Evolutionary conservation across 768 basidiomycete genomes (phyloP), one percentile per base, ranked within the genome.

Genomic region (Vararia minispora): DNA sequence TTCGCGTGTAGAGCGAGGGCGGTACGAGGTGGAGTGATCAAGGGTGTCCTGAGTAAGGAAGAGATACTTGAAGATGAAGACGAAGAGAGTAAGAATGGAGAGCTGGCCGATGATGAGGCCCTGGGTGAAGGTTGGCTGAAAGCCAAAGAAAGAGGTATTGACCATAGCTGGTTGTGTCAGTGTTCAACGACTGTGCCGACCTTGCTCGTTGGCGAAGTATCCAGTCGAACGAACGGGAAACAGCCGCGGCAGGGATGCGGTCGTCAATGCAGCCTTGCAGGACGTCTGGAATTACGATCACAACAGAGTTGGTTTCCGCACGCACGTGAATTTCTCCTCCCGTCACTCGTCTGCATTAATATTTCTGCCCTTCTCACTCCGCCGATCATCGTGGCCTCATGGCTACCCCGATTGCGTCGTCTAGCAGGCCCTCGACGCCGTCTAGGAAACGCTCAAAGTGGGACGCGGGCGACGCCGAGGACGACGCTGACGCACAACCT

Each of bases 81-180:
- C 68, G 21, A 87, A 69, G 33, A 92, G 69, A 35, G 82, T 52
- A 30, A 89, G 65, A 50, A 99, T 80, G 18, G 90, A 92, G 16
- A 88, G 67, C 58, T 98, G 94, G 40, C 94, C 94, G 30, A 97
- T 61, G 27, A 99, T 65, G 25, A 99, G 73, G 12, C 94, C 94
- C 55, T 97, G 92, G 0, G 92, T 95, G 61, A 99, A 99, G 1
- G 88, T 91, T 16, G 83, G 86, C 49, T 83, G 76, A 29, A 87
- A 65, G 25, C 79, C 77, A 49, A 85, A 72, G 33, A 86, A 55
- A 60, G 78, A 79, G 53, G 71, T 74, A 49, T 56, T 57, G 35
- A 64, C 63, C 75, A 58, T 54, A 17, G 24, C 25, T n/a, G n/a
- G n/a, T n/a, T n/a, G n/a, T n/a, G n/a, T n/a, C n/a, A n/a, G n/a